phyloP scores from a whole-genome alignment of 768 basidiomycete species.

The Kwoniella sp. region DNA sequence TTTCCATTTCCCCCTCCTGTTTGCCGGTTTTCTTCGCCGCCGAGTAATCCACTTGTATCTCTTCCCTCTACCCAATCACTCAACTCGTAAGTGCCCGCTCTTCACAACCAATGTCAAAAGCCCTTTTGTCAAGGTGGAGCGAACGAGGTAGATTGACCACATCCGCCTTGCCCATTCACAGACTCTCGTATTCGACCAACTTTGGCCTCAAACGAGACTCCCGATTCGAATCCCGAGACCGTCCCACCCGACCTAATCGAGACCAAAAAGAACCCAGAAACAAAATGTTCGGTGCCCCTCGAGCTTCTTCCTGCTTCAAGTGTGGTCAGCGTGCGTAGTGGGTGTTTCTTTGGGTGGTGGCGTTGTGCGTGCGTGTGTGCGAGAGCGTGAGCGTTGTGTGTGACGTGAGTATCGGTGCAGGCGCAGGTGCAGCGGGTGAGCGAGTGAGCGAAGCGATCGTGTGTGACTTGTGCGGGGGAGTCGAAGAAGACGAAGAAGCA shows the following conservation, averaged over 20 bases:
- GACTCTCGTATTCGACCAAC: no score
- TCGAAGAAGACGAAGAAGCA: not conserved
- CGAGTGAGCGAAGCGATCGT: conserved; percentile 1
- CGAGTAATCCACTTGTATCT: no score
- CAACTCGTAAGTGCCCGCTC: not conserved
- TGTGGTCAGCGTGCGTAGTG: conserved; percentile 41
- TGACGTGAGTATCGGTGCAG: not conserved
- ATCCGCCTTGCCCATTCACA: no score
- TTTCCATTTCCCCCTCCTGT: no score
- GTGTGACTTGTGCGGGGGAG: conserved; percentile 22
- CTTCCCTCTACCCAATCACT: not conserved
- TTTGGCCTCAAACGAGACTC: no score
- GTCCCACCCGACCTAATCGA: no score
- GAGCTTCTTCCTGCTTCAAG: conserved; percentile 44
- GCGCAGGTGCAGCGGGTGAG: conserved; percentile 5
- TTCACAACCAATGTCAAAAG: not conserved
- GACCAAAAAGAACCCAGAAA: no score
- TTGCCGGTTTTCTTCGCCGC: no score
- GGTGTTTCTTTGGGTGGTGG: conserved; percentile 15
- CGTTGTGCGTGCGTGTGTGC: conserved; percentile 7
- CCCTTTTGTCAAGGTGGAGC: not conserved
- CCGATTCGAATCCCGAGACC: no score
- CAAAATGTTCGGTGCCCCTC: conserved; percentile 37
- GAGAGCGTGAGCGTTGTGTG: conserved; percentile 4
- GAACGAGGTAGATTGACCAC: no score